Evolutionary conservation across 495 filamentous ascomycete genomes (phyloP).

Genomic region (Acidomyces sp.): DNA sequence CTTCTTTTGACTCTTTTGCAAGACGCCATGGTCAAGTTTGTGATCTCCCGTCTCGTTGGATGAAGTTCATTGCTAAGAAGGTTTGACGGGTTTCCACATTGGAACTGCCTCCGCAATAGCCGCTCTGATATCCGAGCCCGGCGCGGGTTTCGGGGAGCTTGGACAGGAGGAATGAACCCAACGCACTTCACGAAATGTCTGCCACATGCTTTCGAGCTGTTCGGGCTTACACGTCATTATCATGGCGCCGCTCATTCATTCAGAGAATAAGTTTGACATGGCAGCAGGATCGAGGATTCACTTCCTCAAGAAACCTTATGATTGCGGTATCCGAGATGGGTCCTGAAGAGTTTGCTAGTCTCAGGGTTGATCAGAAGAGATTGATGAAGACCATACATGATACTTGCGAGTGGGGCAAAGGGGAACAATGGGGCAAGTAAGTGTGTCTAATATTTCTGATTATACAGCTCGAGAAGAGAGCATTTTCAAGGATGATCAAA

Average conservation of each 20-base stretch:
- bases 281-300: no score
- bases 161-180: no score
- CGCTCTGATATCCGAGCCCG: no score
- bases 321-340: conserved; percentile 27
- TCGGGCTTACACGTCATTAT: background rate
- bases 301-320: conserved; percentile 12
- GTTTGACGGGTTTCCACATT: background rate
- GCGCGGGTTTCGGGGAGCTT: background rate
- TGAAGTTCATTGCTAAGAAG: no score
- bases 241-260: background rate
- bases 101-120: background rate
- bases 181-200: conserved; percentile 1
- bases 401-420: conserved; percentile 54
- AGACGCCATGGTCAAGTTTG: no score
- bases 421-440: conserved; percentile 52
- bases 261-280: no score
- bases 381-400: conserved; percentile 50
- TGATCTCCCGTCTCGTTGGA: no score
- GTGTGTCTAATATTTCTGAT: conserved; percentile 17
- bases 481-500: conserved; percentile 6
- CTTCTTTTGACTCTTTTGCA: no score
- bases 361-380: conserved; percentile 46
- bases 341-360: conserved; percentile 24
- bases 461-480: background rate
- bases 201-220: background rate